Evolutionary conservation across 768 basidiomycete genomes (phyloP), one percentile per base, ranked within the genome.

Genomic region (Suillus luteus): DNA sequence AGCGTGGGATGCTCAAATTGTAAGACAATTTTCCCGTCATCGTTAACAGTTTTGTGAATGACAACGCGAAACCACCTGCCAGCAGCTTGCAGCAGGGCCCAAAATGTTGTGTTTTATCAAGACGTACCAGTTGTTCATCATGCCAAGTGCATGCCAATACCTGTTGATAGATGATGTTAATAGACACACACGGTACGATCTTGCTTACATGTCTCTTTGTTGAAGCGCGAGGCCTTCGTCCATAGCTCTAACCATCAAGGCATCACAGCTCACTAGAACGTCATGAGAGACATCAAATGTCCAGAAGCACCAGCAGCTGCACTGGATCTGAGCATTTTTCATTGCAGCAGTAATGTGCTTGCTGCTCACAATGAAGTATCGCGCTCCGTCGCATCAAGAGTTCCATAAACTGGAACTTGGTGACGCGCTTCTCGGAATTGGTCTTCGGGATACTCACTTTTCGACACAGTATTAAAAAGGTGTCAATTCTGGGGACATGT

Each of bases 301-400:
- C 85, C 86, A 89, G 72, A 87, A 85, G 63, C 81, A 84, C 87
- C 87, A 88, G 68, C 85, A 87, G 68, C 71, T 72, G 46, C 38
- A 44, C 0, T 6, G 17, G 22, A 19, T 62, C 19, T 40, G 10
- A 24, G 2, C 37, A 27, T 61, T 17, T 33, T 41, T 27, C 41
- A n/a, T 43, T 15, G 22, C 15, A 37, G 46, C 5, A 40, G 8
- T 5, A 49, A 51, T 31, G 17, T 9, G 27, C 3, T 38, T 24
- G 33, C 31, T 12, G 33, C 77, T 70, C 46, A 79, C 77, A 83
- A 85, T 65, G 81, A 83, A 24, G 78, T 79, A 55, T 87, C 85
- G 6, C 76, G 73, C 17, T 80, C 79, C 0, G 79, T 80, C 59
- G 83, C 64, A 66, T 86, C 84, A 48, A 87, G 69, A 19, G 67